Evolutionary conservation across 140 eudicot species (phyloP), one percentile per base, ranked within the genome.

Genomic region (Anethum foeniculum): DNA sequence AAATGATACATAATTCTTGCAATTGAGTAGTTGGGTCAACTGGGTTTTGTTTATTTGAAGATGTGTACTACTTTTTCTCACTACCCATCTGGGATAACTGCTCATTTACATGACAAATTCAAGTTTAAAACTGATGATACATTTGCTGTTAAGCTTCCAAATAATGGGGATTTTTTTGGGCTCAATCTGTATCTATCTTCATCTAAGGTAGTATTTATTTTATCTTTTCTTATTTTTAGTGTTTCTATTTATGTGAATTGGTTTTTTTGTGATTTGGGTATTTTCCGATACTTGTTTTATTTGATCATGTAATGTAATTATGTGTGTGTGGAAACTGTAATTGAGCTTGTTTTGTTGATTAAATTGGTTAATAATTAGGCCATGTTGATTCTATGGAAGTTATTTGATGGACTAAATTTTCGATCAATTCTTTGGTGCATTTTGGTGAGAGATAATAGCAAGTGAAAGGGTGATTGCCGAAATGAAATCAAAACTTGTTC

Each of bases 21-120:
- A 58, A 69, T 79, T 81, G 64, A 39, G 43, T 67, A 16, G 79
- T 65, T 51, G 76, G 23, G 78, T 5, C 47, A 81, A 36, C 27
- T 48, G 67, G 77, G 60, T n/a, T 72, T 38, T 62, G 60, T 56
- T 77, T 81, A 58, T 83, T 75, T 80, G 34, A 16, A 56, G 4
- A 92, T 90, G 97, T 85, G 81, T 15, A 52, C 84, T 85, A 81
- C 83, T 68, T 72, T 80, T 62, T 76, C 84, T 75, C 83, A 86
- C 36, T 84, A 47, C 82, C 84, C 92, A 27, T 82, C 83, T 81
- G 81, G 89, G 36, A 52, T 87, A 72, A 34, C 44, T 74, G 80
- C 85, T 82, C 89, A 85, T 39, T 72, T 86, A 27, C 82, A 78
- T 78, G 85, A 81, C 64, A 81, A 77, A 73, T 85, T 87, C 10